These are phyloP conservation scores for Yarrowia divulgata DNA, from an alignment of 805 yeast species.

Conservation along the genomic window DNA sequence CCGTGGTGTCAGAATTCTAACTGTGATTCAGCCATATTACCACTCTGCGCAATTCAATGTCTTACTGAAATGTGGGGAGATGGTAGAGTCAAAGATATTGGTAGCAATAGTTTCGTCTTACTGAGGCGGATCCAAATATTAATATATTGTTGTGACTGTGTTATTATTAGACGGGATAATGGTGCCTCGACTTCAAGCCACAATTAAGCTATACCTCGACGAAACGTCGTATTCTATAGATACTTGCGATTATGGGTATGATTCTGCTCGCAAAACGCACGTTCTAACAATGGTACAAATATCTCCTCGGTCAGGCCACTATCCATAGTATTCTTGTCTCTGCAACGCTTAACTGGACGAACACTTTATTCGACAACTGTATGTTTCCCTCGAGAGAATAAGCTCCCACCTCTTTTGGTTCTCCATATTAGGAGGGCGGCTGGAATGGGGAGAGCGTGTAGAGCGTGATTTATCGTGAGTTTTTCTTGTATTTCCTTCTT, in stretches of 20 bases:
- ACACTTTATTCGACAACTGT: neutral
- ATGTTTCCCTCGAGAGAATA: neutral
- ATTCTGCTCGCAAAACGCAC: neutral
- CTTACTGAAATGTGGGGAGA: neutral
- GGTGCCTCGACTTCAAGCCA: neutral
- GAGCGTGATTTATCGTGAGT: neutral
- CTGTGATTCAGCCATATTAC: constrained; percentile 1
- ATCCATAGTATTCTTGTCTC: neutral
- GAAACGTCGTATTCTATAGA: neutral
- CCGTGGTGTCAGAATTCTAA: constrained; percentile 1
- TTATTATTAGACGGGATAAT: too few relatives aligned
- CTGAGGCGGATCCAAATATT: neutral
- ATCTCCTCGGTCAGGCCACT: neutral
- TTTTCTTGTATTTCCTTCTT: neutral
- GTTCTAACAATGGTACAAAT: neutral
- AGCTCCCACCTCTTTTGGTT: neutral
- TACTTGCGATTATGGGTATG: neutral
- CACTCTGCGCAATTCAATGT: constrained; percentile 5
- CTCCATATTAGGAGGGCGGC: constrained; percentile 13
- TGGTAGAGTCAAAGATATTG: neutral
- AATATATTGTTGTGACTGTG: neutral
- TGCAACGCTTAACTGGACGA: neutral
- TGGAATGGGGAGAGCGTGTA: constrained; percentile 5
- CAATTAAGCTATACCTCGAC: neutral
- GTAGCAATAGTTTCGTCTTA: neutral